phyloP scores from a whole-genome alignment of 495 filamentous ascomycete species.

The Neurospora cerealis region DNA sequence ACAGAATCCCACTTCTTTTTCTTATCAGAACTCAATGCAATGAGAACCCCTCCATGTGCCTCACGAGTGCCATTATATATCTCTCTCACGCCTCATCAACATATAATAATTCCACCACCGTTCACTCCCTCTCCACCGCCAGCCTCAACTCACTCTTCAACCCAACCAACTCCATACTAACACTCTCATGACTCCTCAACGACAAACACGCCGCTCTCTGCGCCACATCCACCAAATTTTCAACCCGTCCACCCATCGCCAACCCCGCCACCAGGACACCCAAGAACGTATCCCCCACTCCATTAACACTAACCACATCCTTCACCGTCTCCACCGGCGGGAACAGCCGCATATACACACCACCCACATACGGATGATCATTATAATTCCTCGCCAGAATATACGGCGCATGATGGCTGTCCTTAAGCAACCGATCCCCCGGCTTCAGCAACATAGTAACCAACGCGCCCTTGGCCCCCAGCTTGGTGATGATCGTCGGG shows the following conservation, averaged over 20 bases:
- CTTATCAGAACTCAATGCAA: neutral
- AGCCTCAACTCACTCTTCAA: slow-evolving; percentile 24
- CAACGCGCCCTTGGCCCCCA: slow-evolving; percentile 71
- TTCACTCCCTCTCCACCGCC: slow-evolving; percentile 5
- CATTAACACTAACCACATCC: slow-evolving; percentile 81
- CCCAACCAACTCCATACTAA: slow-evolving; percentile 41
- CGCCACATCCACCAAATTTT: slow-evolving; percentile 43
- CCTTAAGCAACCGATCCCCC: slow-evolving; percentile 54
- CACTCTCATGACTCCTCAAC: slow-evolving; percentile 59
- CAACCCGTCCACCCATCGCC: slow-evolving; percentile 37
- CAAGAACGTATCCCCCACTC: slow-evolving; percentile 86
- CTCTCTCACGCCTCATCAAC: neutral
- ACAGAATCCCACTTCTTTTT: neutral
- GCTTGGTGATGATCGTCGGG: slow-evolving; percentile 72
- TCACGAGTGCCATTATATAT: neutral
- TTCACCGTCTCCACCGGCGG: slow-evolving; percentile 54
- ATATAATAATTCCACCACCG: neutral
- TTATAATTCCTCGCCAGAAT: slow-evolving; percentile 51
- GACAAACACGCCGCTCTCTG: slow-evolving; percentile 73
- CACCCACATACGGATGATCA: slow-evolving; percentile 51
- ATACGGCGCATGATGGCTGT: slow-evolving; percentile 50
- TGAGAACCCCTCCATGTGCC: neutral
- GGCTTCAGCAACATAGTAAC: slow-evolving; percentile 57
- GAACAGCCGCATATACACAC: slow-evolving; percentile 78
- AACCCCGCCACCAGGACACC: slow-evolving; percentile 67